Conservation (phyloP, 257 asterid genomes). For the Forsythia viridissima region DNA sequence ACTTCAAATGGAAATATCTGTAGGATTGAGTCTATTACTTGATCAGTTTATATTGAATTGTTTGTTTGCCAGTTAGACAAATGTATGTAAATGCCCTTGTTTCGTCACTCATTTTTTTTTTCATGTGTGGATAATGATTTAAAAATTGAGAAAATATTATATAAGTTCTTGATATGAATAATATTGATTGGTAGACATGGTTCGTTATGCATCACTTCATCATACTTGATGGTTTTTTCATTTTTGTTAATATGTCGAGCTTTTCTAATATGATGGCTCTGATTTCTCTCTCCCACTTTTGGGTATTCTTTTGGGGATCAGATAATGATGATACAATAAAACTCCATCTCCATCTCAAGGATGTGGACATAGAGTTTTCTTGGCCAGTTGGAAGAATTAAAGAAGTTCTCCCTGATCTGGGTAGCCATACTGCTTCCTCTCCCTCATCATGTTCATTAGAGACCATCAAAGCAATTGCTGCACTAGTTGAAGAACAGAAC, state of each 20-base stretch:
- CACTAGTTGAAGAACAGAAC: conserved; percentile 69
- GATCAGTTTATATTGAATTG: background rate
- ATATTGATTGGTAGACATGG: conserved; percentile 4
- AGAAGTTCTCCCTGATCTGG: conserved; percentile 72
- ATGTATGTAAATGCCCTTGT: background rate
- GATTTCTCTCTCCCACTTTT: conserved; percentile 14
- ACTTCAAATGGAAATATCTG: background rate
- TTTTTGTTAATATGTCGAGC: background rate
- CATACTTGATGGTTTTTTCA: conserved; percentile 7
- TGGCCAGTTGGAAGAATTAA: conserved; percentile 82
- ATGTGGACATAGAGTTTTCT: conserved; percentile 72
- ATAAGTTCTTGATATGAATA: background rate
- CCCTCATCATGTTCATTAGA: conserved; percentile 79
- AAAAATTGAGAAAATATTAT: background rate
- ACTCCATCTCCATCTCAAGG: conserved; percentile 81
- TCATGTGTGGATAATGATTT: background rate
- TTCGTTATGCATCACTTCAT: conserved; percentile 10
- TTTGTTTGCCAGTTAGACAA: background rate
- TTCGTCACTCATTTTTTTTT: background rate
- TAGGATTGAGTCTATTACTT: background rate
- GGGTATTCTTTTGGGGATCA: conserved; percentile 25
- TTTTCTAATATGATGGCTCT: conserved; percentile 4
- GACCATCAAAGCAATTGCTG: conserved; percentile 64
- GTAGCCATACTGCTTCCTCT: conserved; percentile 45
- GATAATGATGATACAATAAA: conserved; percentile 73